A percentile compares a stretch with the other conserved stretches of the same genome.
Evolutionary conservation across 352 stramenopile species (phyloP).

Genomic region (Elongisporangium undulatum): DNA sequence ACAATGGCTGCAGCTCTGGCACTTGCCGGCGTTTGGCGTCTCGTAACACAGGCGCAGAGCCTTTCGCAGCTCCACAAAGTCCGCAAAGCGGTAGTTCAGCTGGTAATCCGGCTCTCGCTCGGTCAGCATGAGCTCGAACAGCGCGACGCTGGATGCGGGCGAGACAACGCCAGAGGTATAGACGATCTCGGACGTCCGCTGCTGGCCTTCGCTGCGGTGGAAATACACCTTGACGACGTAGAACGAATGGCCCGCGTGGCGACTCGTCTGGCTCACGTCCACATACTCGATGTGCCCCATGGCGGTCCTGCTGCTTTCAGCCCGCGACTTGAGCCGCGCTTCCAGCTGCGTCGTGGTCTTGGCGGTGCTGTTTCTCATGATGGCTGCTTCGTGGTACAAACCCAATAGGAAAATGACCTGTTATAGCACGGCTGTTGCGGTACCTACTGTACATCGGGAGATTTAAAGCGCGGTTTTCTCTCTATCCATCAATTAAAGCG

Average conservation of each 20-base stretch:
- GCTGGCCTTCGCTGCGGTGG: conserved; percentile 18
- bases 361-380: not conserved
- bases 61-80: conserved; percentile 19
- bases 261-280: conserved; percentile 20
- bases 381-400: not conserved
- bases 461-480: not conserved
- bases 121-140: conserved; percentile 21
- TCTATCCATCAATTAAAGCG: not conserved
- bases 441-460: too few species aligned
- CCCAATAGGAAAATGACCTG: not conserved
- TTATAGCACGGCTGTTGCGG: not conserved
- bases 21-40: conserved; percentile 1
- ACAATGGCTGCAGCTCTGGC: conserved; percentile 14
- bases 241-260: conserved; percentile 16
- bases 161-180: conserved; percentile 11
- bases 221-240: conserved; percentile 29
- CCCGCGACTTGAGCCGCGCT: not conserved
- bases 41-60: not conserved
- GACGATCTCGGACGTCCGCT: conserved; percentile 21
- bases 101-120: conserved; percentile 29
- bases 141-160: conserved; percentile 8
- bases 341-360: not conserved
- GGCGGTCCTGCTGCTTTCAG: not conserved
- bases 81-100: conserved; percentile 24
- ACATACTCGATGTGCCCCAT: conserved; percentile 26